These are phyloP conservation scores for Tetrastigma voinierianum DNA, from an alignment of 164 flowering plant genomes.

Conservation along the genomic window DNA sequence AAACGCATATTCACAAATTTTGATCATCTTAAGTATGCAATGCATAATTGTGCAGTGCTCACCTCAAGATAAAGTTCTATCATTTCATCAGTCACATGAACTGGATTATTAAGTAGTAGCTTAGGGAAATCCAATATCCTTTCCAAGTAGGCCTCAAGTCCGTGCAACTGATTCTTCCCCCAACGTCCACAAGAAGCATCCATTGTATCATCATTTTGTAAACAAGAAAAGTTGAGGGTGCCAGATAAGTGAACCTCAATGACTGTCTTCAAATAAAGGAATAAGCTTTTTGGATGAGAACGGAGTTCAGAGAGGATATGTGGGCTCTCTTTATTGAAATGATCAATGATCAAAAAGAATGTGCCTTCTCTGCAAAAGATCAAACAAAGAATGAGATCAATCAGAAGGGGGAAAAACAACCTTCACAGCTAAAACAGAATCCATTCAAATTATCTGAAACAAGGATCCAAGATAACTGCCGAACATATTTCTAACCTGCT, in stretches of 20 bases:
- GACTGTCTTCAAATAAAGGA: slow-evolving; percentile 79
- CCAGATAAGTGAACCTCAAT: slow-evolving; percentile 82
- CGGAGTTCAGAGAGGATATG: slow-evolving; percentile 59
- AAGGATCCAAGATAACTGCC: background rate
- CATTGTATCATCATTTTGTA: slow-evolving; percentile 33
- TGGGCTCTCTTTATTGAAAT: slow-evolving; percentile 49
- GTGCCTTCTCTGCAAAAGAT: slow-evolving; percentile 70
- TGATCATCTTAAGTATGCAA: background rate
- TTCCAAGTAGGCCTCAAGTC: slow-evolving; percentile 50
- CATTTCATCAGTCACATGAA: slow-evolving; percentile 77
- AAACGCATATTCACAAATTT: background rate
- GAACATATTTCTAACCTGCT: slow-evolving; percentile 59
- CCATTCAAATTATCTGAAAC: background rate
- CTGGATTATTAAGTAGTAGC: slow-evolving; percentile 50
- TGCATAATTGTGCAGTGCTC: slow-evolving; percentile 14
- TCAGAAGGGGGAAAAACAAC: slow-evolving; percentile 8
- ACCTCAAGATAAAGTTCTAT: slow-evolving; percentile 91
- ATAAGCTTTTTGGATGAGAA: slow-evolving; percentile 74
- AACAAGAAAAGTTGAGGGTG: slow-evolving; percentile 53
- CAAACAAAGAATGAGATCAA: slow-evolving; percentile 9
- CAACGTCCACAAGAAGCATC: slow-evolving; percentile 29
- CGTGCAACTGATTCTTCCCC: slow-evolving; percentile 35
- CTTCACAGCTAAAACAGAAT: background rate
- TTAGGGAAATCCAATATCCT: slow-evolving; percentile 68
- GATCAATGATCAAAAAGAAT: slow-evolving; percentile 61